Base-by-base conservation (phyloP, 148 eudicot genomes). In the Nepenthes gracilis region DNA sequence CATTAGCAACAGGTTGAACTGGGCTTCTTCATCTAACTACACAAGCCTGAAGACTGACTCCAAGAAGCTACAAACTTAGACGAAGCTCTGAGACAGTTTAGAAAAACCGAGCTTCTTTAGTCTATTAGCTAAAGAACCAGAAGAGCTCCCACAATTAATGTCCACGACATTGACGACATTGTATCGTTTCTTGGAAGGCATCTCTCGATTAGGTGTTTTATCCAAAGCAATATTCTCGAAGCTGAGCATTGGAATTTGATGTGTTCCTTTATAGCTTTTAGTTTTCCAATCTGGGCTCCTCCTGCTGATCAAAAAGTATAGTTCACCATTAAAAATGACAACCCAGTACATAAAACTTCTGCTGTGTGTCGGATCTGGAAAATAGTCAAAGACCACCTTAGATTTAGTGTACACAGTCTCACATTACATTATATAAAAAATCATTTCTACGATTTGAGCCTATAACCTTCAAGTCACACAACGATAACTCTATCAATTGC, bases 101-200 rank as follows among this genome's bases (percentile, higher is more conserved):
- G 96, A 82, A 79, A 83, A 91, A 32, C 82, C 55, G n/a, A 81
- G 89, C 75, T 83, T 85, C 75, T 81, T 87, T 54, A 85, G 68
- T 52, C 81, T 74, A 64, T 66, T 77, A 58, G 83, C 65, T 63
- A 83, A 71, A 13, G 77, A 59, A 43, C 68, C 77, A 11, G 74
- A 73, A 2, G 79, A 65, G 61, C 56, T 70, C 33, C 95, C 89
- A 63, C 96, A 89, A 65, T 68, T 73, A 57, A 84, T 64, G 70
- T 93, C 91, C 65, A 93, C 96, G 33, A 93, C 64, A 67, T 88
- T 91, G 49, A 81, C 98, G 36, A 93, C 70, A 57, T 58, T 70
- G 40, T 54, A 35, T 13, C 77, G 72, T 79, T 71, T 86, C 70
- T 64, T 86, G 3, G 61, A 56, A 23, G 80, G 69, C 60, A 78